phyloP scores from a whole-genome alignment of 305 asterid genomes.

The Stenogyne calaminthoides region DNA sequence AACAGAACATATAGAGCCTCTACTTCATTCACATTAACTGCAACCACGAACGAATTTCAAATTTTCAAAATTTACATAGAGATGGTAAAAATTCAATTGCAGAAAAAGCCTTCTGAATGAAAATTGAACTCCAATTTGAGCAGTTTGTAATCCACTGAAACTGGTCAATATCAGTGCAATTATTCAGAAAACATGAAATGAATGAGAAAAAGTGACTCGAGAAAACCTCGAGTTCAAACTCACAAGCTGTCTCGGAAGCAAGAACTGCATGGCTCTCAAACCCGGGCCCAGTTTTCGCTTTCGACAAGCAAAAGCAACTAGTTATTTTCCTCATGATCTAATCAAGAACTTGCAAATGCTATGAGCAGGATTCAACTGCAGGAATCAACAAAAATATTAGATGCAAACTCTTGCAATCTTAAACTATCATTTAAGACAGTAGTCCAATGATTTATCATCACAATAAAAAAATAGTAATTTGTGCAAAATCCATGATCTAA shows the following conservation, averaged over 20 bases:
- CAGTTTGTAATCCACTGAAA: not conserved
- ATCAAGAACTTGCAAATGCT: constrained; percentile 2
- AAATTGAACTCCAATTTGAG: no score
- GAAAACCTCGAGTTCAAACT: constrained; percentile 32
- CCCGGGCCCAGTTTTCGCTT: constrained; percentile 33
- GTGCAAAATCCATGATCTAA: not conserved
- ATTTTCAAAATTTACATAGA: no score
- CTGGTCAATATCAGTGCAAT: not conserved
- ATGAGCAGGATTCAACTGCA: not conserved
- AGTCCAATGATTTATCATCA: not conserved
- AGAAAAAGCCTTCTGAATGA: no score
- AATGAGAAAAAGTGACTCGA: not conserved
- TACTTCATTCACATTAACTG: constrained; percentile 83
- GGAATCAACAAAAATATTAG: not conserved
- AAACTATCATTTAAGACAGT: no score
- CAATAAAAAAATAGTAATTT: not conserved
- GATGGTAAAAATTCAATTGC: not conserved
- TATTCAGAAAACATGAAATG: not conserved
- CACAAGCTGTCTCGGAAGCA: constrained; percentile 84
- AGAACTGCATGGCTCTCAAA: constrained; percentile 47
- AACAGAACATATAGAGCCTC: constrained; percentile 72
- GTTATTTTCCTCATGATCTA: constrained; percentile 42
- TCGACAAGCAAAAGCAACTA: constrained; percentile 52
- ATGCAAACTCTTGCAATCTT: no score
- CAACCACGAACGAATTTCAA: not conserved